Evolutionary conservation across 1,284 basidiomycete species (phyloP).

Genomic region (Golubevia sp.): DNA sequence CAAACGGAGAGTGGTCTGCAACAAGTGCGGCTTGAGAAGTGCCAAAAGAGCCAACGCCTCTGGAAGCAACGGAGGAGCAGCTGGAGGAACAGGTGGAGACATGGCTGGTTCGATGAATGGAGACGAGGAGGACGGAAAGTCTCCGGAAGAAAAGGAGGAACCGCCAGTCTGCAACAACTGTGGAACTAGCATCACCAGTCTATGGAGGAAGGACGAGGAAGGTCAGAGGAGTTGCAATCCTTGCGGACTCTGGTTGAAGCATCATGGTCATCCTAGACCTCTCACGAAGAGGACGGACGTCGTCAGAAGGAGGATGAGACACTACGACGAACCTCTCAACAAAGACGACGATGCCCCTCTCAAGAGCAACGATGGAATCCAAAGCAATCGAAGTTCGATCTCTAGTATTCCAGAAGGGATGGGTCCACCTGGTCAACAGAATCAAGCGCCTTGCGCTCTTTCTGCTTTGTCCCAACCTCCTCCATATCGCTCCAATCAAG

Average conservation of each 20-base stretch:
- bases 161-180: conserved; percentile 1
- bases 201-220: conserved; percentile 3
- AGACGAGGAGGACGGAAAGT: background rate
- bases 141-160: background rate
- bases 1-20: conserved; percentile 47
- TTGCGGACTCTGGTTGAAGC: conserved; percentile 24
- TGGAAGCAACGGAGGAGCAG: background rate
- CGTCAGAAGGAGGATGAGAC: conserved; percentile 50
- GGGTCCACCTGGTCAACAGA: conserved; percentile 1
- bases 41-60: background rate
- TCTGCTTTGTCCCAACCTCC: background rate
- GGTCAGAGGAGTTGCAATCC: conserved; percentile 9
- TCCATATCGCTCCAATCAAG: background rate
- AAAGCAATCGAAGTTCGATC: background rate
- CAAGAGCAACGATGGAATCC: background rate
- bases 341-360: background rate
- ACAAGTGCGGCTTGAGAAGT: conserved; percentile 48
- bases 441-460: conserved; percentile 2
- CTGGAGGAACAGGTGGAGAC: conserved; percentile 2
- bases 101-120: background rate
- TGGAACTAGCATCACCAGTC: conserved; percentile 1
- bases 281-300: conserved; percentile 51
- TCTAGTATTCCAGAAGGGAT: background rate
- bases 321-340: conserved; percentile 18
- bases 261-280: conserved; percentile 47